Percentiles rank a stretch among this genome's conserved stretches.
These are phyloP conservation scores for Calycina herbarum DNA, from an alignment of 2,329 filamentous ascomycete species.

Conservation along the genomic window DNA sequence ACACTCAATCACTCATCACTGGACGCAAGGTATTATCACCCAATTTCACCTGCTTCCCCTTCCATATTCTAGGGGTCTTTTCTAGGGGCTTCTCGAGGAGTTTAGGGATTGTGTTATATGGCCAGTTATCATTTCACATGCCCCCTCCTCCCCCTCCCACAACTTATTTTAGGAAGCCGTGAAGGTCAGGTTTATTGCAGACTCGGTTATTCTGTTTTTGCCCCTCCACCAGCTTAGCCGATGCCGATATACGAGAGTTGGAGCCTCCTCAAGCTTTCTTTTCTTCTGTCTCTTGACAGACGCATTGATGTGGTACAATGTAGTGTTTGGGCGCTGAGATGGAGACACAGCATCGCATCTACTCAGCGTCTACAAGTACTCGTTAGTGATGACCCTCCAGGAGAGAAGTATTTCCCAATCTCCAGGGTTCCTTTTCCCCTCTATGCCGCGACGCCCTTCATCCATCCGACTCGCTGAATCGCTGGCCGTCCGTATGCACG, in stretches of 20 bases:
- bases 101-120: not conserved
- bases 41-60: no score
- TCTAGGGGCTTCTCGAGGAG: not conserved
- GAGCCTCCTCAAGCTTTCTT: not conserved
- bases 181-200: not conserved
- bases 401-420: not conserved
- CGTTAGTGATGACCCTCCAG: no score
- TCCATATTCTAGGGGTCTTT: no score
- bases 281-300: not conserved
- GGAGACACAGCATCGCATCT: not conserved
- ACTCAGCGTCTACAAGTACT: not conserved
- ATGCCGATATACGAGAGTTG: not conserved
- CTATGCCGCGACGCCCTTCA: not conserved
- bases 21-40: no score
- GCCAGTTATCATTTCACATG: not conserved
- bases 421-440: not conserved
- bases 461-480: conserved; percentile 3
- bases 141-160: not conserved
- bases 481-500: not conserved
- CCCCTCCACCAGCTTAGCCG: not conserved
- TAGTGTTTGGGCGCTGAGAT: not conserved
- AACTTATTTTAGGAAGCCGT: conserved; percentile 3
- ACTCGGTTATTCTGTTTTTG: not conserved
- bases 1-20: no score
- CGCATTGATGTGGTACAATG: not conserved